These are phyloP conservation scores for Anthracocystis walkeri DNA, from an alignment of 1,284 basidiomycete genomes.

Conservation along the genomic window DNA sequence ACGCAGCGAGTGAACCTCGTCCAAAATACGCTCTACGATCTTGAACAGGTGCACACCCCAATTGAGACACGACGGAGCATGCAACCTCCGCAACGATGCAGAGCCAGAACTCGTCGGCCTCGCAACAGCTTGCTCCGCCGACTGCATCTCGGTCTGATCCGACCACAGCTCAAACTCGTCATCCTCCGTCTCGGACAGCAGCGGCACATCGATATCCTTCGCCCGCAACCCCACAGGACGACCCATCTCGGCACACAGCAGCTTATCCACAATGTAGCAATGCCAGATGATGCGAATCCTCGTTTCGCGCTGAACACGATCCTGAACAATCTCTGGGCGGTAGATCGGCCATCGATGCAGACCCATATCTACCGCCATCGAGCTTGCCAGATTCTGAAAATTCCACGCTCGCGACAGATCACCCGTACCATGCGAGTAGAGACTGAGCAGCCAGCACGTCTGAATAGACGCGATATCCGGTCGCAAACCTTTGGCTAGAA, in stretches of 20 bases:
- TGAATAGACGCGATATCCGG: slow-evolving; percentile 66
- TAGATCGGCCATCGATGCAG: slow-evolving; percentile 68
- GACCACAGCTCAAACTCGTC: slow-evolving; percentile 71
- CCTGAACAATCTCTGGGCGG: slow-evolving; percentile 53
- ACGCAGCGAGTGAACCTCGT: slow-evolving; percentile 60
- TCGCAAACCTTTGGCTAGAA: slow-evolving; percentile 53
- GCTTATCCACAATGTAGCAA: slow-evolving; percentile 71
- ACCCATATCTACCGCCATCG: slow-evolving; percentile 71
- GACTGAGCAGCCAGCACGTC: slow-evolving; percentile 70
- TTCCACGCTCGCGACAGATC: slow-evolving; percentile 70
- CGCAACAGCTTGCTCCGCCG: not conserved
- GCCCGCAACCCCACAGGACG: slow-evolving; percentile 70
- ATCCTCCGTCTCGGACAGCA: slow-evolving; percentile 70
- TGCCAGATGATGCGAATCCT: slow-evolving; percentile 71
- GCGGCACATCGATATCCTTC: slow-evolving; percentile 69
- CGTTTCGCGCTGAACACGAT: slow-evolving; percentile 65
- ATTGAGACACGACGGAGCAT: slow-evolving; percentile 59
- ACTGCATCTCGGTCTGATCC: slow-evolving; percentile 53
- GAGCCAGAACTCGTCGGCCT: not conserved
- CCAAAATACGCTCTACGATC: slow-evolving; percentile 61
- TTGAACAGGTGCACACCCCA: slow-evolving; percentile 59
- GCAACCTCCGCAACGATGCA: slow-evolving; percentile 24
- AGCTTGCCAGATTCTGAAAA: slow-evolving; percentile 70
- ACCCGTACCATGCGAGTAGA: slow-evolving; percentile 71
- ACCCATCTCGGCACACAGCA: slow-evolving; percentile 71